A percentile compares a stretch with the other conserved stretches of the same genome.
These are phyloP conservation scores for Schwanniomyces yamadae DNA, from an alignment of 805 yeast genomes.

Conservation along the genomic window DNA sequence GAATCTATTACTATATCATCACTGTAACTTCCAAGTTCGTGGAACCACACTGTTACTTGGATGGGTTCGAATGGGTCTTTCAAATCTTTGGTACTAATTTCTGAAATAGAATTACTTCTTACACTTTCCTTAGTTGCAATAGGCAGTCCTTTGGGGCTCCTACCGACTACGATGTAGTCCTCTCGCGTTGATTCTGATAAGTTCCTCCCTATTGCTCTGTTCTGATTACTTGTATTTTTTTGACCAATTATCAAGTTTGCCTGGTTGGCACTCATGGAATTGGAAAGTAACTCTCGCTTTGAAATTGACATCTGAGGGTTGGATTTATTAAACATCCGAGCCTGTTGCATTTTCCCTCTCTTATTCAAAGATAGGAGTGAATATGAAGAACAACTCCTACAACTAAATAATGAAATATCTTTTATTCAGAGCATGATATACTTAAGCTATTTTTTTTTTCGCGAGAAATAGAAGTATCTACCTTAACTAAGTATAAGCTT, in stretches of 20 bases:
- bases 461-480: too few relatives aligned
- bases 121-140: constrained; percentile 3
- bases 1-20: constrained; percentile 67
- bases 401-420: too few relatives aligned
- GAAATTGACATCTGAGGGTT: constrained; percentile 1
- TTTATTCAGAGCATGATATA: too few relatives aligned
- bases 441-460: too few relatives aligned
- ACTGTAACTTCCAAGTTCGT: constrained; percentile 59
- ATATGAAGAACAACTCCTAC: too few relatives aligned
- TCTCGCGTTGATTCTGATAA: too few relatives aligned
- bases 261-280: constrained; percentile 19
- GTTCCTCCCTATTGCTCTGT: constrained; percentile 20
- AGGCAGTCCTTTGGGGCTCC: neutral
- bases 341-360: constrained; percentile 28
- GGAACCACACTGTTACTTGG: constrained; percentile 56
- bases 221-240: constrained; percentile 1
- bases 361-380: too few relatives aligned
- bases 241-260: constrained; percentile 18
- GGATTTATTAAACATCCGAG: constrained; percentile 21
- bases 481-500: too few relatives aligned
- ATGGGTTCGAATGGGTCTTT: constrained; percentile 27
- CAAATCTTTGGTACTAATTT: constrained; percentile 4
- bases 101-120: constrained; percentile 3
- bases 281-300: neutral
- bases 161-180: neutral